A percentile compares a stretch with the other conserved stretches of the same genome.
These are phyloP conservation scores for Aspergillus nanangensis DNA, from an alignment of 495 filamentous ascomycete species.

Conservation along the genomic window DNA sequence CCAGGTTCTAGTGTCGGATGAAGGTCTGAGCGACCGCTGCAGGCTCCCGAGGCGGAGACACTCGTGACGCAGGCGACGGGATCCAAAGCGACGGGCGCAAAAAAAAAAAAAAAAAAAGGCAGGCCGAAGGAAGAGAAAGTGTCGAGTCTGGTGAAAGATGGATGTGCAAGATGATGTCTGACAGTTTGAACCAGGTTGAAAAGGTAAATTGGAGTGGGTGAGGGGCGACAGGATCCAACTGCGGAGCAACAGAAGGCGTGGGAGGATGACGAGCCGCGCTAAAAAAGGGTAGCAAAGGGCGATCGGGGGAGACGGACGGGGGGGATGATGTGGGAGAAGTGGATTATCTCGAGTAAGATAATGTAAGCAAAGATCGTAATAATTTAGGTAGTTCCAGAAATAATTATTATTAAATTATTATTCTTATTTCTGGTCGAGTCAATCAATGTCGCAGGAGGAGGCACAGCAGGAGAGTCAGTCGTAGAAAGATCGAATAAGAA, in stretches of 20 bases:
- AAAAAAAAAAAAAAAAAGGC: constrained; percentile 1
- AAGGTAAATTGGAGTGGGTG: constrained; percentile 8
- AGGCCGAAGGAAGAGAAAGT: constrained; percentile 5
- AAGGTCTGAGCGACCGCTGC: constrained; percentile 18
- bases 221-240: constrained; percentile 23
- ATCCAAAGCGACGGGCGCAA: constrained; percentile 2
- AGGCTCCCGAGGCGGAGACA: constrained; percentile 15
- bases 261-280: constrained; percentile 24
- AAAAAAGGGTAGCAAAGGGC: constrained; percentile 22
- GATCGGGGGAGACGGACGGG: constrained; percentile 15
- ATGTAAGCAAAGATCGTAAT: constrained; percentile 25
- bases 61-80: constrained; percentile 16
- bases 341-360: constrained; percentile 23
- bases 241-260: constrained; percentile 21
- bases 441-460: too few species aligned
- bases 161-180: constrained; percentile 1
- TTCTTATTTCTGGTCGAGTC: too few species aligned
- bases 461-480: too few species aligned
- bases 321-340: constrained; percentile 22
- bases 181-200: constrained; percentile 6
- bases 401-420: too few species aligned
- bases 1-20: constrained; percentile 8
- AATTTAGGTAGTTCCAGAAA: too few species aligned
- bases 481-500: too few species aligned
- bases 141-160: not conserved